Base-by-base conservation (phyloP, 1,284 basidiomycete species). In the Tilletia horrida region DNA sequence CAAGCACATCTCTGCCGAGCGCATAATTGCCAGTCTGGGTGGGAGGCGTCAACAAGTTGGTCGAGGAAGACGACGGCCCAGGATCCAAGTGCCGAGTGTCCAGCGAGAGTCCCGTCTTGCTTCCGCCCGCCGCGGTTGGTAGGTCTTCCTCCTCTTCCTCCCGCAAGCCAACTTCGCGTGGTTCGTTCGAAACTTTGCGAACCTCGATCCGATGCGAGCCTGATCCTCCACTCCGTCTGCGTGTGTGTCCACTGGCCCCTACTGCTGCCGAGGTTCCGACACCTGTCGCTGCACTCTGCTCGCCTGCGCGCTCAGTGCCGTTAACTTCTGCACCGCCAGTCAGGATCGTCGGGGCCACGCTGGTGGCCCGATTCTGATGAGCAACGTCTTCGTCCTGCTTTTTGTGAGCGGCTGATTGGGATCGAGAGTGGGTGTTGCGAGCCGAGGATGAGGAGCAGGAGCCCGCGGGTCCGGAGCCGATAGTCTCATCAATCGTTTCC, bases 51-150 rank as follows among this genome's bases (percentile, higher is more conserved):
- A 40, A 40, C 35, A 40, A 11, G 11, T 40, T 40, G 6, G 35
- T 40, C 35, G 35, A 40, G 4, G 35, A 40, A 11, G 35, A 6
- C 35, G 35, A 40, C 4, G 35, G 35, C 35, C 35, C 35, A 40
- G 35, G 35, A 4, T 40, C 35, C 6, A 13, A 59, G 52, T 21
- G 25, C 8, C 1, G 16, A 44, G 14, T 44, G 42, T 25, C 50
- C 14, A n/a, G 35, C 62, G 11, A 42, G 6, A 29, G 23, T 8
- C 13, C 57, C 40, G 16, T 69, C 66, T 45, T 69, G 65, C 8
- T 66, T 63, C 1, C 47, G 27, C 31, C 69, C 72, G n/a, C n/a
- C n/a, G 0, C 68, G 66, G 9, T 69, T 71, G 69, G 66, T 66
- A 0, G 69, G 68, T 45, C 70, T 66, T n/a, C 66, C 50, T 11